Base-by-base conservation (phyloP, 1,284 basidiomycete species). In the Moesziomyces parantarcticus region DNA sequence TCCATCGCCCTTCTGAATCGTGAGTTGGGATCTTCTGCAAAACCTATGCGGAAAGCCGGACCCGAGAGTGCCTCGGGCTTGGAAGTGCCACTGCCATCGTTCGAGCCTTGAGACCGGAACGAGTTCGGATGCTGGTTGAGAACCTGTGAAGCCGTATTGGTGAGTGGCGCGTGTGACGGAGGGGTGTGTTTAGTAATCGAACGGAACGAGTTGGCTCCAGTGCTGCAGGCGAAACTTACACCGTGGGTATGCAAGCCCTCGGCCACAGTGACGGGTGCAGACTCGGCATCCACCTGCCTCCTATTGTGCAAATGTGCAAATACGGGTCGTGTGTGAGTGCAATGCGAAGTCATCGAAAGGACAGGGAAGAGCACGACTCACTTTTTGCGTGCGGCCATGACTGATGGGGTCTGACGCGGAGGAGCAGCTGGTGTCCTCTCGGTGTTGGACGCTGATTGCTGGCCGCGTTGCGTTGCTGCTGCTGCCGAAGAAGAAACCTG, bases 1-100 rank as follows among this genome's bases (percentile, higher is more conserved):
- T 99, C 97, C 97, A 99, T 99, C 36, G 91, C 93, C 68, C 96
- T 87, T 63, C 97, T 87, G 74, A 92, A 90, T 54, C 94, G 92
- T 84, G 91, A 93, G 77, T 89, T 89, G 47, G 85, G 82, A 85
- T 97, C 94, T 77, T 97, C 93, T 45, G 91, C 90, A 21, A 99
- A 89, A 21, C 96, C 97, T 47, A 98, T 89, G 71, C 91, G 80
- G 81, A 87, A 91, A 5, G 79, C 64, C 20, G 34, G 25, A 9
- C 51, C 55, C 11, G 46, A 1, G 36, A 6, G 48, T 13, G 50
- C 46, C 34, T 34, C 51, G 6, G 51, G 26, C 20, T 57, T 55
- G 11, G 53, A 50, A 20, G n/a, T 22, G 11, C 36, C 10, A 18
- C 49, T 58, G 43, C 34, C 46, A 4, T 40, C 48, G 13, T 40